Conservation (phyloP, 371 early-diverging fungal genomes). For the Mortierella sp. region DNA sequence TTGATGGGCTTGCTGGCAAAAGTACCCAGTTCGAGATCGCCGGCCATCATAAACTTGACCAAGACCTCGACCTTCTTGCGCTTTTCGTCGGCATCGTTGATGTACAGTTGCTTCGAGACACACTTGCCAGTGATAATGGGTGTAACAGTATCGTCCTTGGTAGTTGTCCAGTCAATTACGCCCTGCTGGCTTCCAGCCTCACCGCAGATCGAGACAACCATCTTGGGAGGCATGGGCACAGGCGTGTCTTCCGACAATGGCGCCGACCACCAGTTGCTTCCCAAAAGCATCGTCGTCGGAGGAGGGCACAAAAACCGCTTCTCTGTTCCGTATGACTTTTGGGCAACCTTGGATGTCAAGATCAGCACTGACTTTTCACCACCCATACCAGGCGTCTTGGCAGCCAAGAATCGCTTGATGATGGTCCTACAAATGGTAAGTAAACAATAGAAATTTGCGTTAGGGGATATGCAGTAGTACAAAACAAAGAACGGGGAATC, state of each 20-base stretch:
- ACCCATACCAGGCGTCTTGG: constrained; percentile 58
- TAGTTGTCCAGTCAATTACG: constrained; percentile 58
- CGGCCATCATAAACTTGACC: constrained; percentile 76
- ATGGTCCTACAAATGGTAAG: constrained; percentile 38
- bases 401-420: constrained; percentile 61
- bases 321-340: constrained; percentile 89
- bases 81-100: constrained; percentile 88
- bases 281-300: constrained; percentile 82
- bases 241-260: constrained; percentile 35
- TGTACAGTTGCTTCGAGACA: constrained; percentile 86
- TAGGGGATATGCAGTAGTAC: not conserved
- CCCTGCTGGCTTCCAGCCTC: constrained; percentile 60
- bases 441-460: not conserved
- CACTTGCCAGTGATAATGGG: constrained; percentile 73
- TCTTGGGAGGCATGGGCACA: constrained; percentile 46
- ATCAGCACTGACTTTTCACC: constrained; percentile 81
- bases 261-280: constrained; percentile 75
- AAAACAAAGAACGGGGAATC: no score
- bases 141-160: constrained; percentile 49
- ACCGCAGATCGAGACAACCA: constrained; percentile 57
- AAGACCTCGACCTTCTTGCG: constrained; percentile 81
- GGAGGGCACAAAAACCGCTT: constrained; percentile 90
- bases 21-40: constrained; percentile 73
- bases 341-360: constrained; percentile 85
- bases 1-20: constrained; percentile 84